Conservation (phyloP, 2,329 filamentous ascomycete genomes). For the Microdochium paspali region DNA sequence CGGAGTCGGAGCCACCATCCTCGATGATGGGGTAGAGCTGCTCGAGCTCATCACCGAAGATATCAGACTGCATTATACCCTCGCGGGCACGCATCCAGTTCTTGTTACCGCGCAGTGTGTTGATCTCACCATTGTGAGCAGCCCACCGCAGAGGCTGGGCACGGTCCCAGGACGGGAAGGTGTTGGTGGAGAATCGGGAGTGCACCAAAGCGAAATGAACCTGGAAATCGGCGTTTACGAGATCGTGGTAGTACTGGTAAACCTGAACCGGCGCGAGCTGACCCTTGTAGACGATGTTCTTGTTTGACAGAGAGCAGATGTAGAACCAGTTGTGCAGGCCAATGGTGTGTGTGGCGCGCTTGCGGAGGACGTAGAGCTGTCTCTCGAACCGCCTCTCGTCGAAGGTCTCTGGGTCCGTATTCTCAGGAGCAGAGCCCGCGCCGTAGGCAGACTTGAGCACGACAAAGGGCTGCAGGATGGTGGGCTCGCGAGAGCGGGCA, state of each 20-base stretch:
- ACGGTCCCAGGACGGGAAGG: constrained; percentile 96
- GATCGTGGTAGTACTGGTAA: constrained; percentile 95
- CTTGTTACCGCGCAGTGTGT: constrained; percentile 94
- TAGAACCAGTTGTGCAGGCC: constrained; percentile 99
- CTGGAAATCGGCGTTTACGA: constrained; percentile 95
- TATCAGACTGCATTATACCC: constrained; percentile 84
- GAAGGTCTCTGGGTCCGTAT: constrained; percentile 69
- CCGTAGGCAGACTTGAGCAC: constrained; percentile 82
- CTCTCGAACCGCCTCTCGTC: constrained; percentile 82
- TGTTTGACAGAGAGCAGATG: constrained; percentile 90
- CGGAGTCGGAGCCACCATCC: constrained; percentile 92
- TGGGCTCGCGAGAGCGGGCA: constrained; percentile 86
- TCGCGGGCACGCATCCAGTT: constrained; percentile 99
- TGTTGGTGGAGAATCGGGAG: constrained; percentile 96
- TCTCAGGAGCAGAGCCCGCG: constrained; percentile 66
- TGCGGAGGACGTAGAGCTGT: constrained; percentile 88
- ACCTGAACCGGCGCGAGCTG: constrained; percentile 91
- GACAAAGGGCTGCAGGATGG: constrained; percentile 91
- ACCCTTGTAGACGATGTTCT: constrained; percentile 98
- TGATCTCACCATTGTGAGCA: constrained; percentile 91
- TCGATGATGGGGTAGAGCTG: constrained; percentile 89
- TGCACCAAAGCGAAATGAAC: constrained; percentile 95
- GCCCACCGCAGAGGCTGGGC: constrained; percentile 94
- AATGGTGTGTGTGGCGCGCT: constrained; percentile 89
- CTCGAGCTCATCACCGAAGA: constrained; percentile 90